Percentiles rank a stretch among this genome's conserved stretches.
phyloP scores from a whole-genome alignment of 2,329 filamentous ascomycete species.

The Ophiostoma sp. region DNA sequence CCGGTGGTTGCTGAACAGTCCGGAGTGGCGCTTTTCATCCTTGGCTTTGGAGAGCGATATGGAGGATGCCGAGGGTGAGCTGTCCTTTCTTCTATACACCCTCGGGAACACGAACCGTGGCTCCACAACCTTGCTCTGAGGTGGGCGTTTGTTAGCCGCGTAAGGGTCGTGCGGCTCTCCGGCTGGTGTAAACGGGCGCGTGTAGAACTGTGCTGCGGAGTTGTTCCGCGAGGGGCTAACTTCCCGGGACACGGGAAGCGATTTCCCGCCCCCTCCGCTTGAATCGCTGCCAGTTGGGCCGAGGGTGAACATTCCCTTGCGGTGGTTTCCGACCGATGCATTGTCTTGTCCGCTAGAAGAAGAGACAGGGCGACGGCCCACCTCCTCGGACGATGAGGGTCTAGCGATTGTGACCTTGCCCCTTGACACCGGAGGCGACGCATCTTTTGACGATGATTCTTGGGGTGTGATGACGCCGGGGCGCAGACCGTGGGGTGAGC shows the following conservation, averaged over 20 bases:
- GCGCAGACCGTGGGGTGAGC: slow-evolving; percentile 26
- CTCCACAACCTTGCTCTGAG: slow-evolving; percentile 66
- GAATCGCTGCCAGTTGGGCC: slow-evolving; percentile 33
- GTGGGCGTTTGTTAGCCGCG: slow-evolving; percentile 70
- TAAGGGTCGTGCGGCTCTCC: slow-evolving; percentile 82
- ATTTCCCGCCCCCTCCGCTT: slow-evolving; percentile 41
- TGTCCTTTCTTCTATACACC: slow-evolving; percentile 67
- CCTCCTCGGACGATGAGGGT: slow-evolving; percentile 37
- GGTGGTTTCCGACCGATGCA: slow-evolving; percentile 36
- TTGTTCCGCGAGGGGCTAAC: slow-evolving; percentile 57
- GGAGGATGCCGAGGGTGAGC: slow-evolving; percentile 50
- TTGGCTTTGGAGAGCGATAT: slow-evolving; percentile 44
- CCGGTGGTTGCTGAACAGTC: slow-evolving; percentile 36
- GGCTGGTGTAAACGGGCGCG: slow-evolving; percentile 69
- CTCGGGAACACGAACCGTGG: slow-evolving; percentile 77
- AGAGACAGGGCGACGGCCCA: slow-evolving; percentile 38
- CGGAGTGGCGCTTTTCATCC: slow-evolving; percentile 49
- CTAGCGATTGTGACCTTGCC: slow-evolving; percentile 25
- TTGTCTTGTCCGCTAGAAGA: slow-evolving; percentile 34
- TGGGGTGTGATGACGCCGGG: slow-evolving; percentile 57
- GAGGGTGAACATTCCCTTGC: slow-evolving; percentile 50
- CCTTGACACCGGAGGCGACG: slow-evolving; percentile 39
- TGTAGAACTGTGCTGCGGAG: slow-evolving; percentile 58
- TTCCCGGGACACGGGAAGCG: slow-evolving; percentile 54
- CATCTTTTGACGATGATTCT: slow-evolving; percentile 57